Base-by-base conservation (phyloP, 2,329 filamentous ascomycete species). In the Stagonosporopsis chrysanthemi region DNA sequence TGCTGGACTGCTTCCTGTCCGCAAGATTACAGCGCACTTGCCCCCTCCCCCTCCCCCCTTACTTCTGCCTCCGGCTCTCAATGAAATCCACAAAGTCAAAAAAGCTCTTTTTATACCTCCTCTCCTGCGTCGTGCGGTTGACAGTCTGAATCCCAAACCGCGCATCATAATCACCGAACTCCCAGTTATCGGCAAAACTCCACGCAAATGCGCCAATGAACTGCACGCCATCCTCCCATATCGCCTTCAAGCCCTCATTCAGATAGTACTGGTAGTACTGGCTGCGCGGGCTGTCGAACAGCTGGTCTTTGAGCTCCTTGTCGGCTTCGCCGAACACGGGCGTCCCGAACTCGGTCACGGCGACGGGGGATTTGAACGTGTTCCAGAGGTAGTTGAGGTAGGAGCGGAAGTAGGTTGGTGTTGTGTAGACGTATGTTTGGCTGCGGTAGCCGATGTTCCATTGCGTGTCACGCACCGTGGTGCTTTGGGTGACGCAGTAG, bases 361-460 rank as follows among this genome's bases (percentile, higher is more conserved):
- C 75, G 7, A 84, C 75, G 0, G 82, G 82, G 0, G 72, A 68
- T 29, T 73, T 79, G 77, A 82, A 88, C 0, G 82, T 86, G 69
- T 86, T 86, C 78, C 81, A 85, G 2, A 88, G 73, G 64, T 87
- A 88, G 61, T 77, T 81, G 4, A 86, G 76, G 60, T 84, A 82
- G 50, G 77, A 78, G 49, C 83, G 79, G n/a, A 88, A 78, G 62
- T 85, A 87, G 2, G 78, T 79, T 0, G 85, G 86, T 0, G 86
- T 83, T 31, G 83, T 82, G 71, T 87, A 86, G n/a, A 84, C 80
- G 64, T 86, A 85, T 2, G 78, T 78, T 31, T 84, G 75, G 2
- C 83, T 85, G 12, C 79, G 76, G 59, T 86, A 85, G 19, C 85
- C 85, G 45, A 87, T 83, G 62, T 83, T 77, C 85, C 85, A 88